Conservation (phyloP, 2,329 filamentous ascomycete genomes). For the Beauveria pseudobassiana region DNA sequence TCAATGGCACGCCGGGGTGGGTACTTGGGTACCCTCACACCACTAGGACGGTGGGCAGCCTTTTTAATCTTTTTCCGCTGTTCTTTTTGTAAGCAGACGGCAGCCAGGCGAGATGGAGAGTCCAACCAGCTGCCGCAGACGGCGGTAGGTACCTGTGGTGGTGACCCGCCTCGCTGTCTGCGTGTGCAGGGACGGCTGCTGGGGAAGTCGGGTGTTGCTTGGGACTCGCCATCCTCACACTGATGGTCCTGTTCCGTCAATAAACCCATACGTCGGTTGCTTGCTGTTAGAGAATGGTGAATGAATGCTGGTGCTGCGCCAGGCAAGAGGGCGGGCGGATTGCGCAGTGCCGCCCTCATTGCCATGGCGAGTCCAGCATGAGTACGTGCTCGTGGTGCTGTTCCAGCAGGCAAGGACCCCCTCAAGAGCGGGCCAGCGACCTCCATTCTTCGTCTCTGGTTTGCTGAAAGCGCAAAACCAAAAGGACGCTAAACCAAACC, state of each 20-base stretch:
- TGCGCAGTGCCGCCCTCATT: not conserved
- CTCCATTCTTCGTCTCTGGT: not conserved
- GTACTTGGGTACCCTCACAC: slow-evolving; percentile 6
- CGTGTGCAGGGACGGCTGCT: not conserved
- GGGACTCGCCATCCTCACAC: not conserved
- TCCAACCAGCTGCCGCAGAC: not conserved
- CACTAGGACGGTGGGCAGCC: not conserved
- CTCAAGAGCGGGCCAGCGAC: not conserved
- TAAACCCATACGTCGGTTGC: too few relatives aligned
- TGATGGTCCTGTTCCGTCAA: not conserved
- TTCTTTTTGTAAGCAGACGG: not conserved
- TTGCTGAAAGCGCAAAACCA: not conserved
- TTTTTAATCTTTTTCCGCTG: not conserved
- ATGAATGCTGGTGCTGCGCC: not conserved
- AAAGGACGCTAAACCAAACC: slow-evolving; percentile 7
- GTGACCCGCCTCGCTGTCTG: not conserved
- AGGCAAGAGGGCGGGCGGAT: not conserved
- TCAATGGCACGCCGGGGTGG: slow-evolving; percentile 3
- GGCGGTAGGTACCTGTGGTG: not conserved
- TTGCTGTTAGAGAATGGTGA: too few relatives aligned
- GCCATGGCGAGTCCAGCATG: not conserved
- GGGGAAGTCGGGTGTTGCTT: not conserved
- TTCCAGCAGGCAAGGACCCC: not conserved
- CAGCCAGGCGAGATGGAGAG: not conserved
- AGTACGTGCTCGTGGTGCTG: not conserved